Evolutionary conservation across 306 rosid species (phyloP), one percentile per base, ranked within the genome.

Genomic region (Trichosanthes truncata): DNA sequence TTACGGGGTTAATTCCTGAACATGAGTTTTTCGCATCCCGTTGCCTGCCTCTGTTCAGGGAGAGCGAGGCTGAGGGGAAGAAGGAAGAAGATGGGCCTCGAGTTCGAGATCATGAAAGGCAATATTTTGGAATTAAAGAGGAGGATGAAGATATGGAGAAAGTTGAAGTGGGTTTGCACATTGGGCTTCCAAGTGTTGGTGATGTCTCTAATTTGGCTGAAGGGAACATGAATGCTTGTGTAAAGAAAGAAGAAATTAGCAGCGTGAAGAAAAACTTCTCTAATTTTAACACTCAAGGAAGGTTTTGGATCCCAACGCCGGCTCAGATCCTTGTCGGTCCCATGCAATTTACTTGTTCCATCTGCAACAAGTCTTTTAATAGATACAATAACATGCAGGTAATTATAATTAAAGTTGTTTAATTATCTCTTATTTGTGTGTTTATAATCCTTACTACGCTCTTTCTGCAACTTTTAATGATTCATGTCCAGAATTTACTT

Each of bases 361-460:
- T 95, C 26, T 95, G 98, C 87, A 87, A 84, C 86, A 95, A 95
- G 78, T 93, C 94, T 85, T 95, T 95, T 95, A 93, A 90, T 91
- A 89, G 99, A 89, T 95, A 91, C 91, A 95, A 95, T 84, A 95
- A 95, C 88, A 95, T 95, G 99, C 99, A 95, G 99, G 98, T 93
- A 15, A 82, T 74, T 36, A 23, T 18, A 20, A 35, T 65, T 36
- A 35, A 6, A 20, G 9, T 65, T 33, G 25, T 65, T 20, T 65
- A 35, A 9, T 66, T 67, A 67, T 4, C 51, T 67, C 38, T 38
- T 38, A 8, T 65, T 38, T 67, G 8, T 17, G 7, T 61, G 4
- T 11, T 61, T 13, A 13, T 15, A 14, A 48, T 48, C 20, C 20
- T 48, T 14, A 43, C 13, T 13, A 52, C 4, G 21, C 57, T 52